Conservation (phyloP, 169 alveolate genomes). For the Eimeria sp. region DNA sequence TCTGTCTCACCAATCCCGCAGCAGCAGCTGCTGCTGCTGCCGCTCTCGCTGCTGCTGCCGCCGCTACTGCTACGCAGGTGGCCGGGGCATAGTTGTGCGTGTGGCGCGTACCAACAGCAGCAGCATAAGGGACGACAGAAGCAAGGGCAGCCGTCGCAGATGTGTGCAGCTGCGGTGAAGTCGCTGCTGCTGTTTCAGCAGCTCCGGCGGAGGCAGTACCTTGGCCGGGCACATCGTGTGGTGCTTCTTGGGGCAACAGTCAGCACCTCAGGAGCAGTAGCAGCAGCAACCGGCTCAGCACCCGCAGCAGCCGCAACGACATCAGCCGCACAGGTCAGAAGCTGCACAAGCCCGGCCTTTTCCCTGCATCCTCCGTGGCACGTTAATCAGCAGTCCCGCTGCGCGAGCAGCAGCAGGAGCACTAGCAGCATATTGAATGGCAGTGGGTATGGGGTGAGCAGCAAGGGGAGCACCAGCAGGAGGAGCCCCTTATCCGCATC, state of each 20-base stretch:
- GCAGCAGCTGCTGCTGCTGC: background rate
- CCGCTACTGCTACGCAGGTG: background rate
- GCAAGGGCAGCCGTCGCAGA: conserved; percentile 35
- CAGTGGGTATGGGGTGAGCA: too few species aligned
- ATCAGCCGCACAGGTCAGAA: too few species aligned
- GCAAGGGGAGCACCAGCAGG: too few species aligned
- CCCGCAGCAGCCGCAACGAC: background rate
- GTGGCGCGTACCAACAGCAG: background rate
- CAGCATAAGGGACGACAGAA: background rate
- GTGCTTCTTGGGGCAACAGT: background rate
- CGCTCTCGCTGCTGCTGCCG: conserved; percentile 6
- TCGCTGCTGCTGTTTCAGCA: too few species aligned
- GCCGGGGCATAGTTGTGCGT: background rate
- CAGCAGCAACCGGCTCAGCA: background rate
- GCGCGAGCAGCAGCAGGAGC: too few species aligned
- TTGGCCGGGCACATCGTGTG: background rate
- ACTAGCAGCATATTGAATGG: too few species aligned
- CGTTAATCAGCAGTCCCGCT: background rate
- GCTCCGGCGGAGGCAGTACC: too few species aligned
- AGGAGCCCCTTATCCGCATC: too few species aligned
- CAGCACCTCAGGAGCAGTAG: conserved; percentile 50
- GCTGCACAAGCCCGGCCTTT: background rate
- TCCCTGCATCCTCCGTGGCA: background rate
- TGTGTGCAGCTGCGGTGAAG: too few species aligned
- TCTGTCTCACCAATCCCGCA: background rate